Conservation (phyloP, 192 early-diverging fungal genomes). For the Phlyctochytrium arcticum region DNA sequence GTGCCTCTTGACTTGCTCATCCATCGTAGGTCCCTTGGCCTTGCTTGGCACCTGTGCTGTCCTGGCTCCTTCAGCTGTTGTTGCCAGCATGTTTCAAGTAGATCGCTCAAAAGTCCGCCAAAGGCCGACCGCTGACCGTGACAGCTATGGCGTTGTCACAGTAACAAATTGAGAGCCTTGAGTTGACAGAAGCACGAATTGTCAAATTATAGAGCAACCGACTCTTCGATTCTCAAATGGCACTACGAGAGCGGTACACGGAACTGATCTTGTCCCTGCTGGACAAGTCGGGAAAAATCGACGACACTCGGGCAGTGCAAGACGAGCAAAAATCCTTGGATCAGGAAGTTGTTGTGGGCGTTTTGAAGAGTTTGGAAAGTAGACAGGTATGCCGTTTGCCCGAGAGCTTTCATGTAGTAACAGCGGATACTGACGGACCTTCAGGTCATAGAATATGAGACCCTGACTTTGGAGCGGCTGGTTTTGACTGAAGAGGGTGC, state of each 20-base stretch:
- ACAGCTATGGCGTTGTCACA: too few species aligned
- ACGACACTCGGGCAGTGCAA: constrained; percentile 61
- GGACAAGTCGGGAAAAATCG: constrained; percentile 66
- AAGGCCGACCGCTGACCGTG: too few species aligned
- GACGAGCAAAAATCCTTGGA: constrained; percentile 58
- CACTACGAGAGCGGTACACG: neutral
- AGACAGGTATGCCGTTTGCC: constrained; percentile 65
- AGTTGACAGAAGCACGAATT: too few species aligned
- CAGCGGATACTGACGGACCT: neutral
- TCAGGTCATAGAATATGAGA: constrained; percentile 79
- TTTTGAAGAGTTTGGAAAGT: constrained; percentile 77
- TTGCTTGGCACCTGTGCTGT: too few species aligned
- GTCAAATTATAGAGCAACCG: too few species aligned
- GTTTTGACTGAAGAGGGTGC: constrained; percentile 83
- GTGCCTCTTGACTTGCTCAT: too few species aligned
- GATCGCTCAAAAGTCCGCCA: too few species aligned
- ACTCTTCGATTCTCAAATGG: too few species aligned
- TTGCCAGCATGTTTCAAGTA: too few species aligned
- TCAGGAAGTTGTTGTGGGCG: constrained; percentile 69
- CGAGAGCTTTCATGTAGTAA: neutral
- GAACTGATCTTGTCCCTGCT: constrained; percentile 55
- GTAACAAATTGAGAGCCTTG: too few species aligned
- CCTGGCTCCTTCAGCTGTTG: too few species aligned
- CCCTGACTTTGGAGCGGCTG: constrained; percentile 77
- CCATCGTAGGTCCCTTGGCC: too few species aligned